These are phyloP conservation scores for Oemleria cerasiformis DNA, from an alignment of 306 rosid genomes.

Conservation along the genomic window DNA sequence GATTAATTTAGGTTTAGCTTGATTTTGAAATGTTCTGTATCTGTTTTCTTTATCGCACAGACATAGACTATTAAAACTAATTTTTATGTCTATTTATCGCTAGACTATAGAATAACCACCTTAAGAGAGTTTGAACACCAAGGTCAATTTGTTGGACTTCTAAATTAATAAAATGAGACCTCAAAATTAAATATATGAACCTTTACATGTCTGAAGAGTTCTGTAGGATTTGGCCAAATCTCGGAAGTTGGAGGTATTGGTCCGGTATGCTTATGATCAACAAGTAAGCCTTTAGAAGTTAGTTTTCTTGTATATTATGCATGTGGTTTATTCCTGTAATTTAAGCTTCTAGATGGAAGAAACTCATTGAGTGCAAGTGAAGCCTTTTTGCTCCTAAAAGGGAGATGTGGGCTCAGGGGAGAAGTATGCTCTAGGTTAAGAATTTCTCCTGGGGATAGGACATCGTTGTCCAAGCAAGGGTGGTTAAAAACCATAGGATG, in stretches of 20 bases:
- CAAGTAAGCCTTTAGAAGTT: neutral
- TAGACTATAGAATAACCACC: neutral
- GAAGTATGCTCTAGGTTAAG: neutral
- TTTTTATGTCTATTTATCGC: neutral
- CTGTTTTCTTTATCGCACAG: neutral
- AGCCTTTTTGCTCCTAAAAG: neutral
- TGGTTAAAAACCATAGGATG: neutral
- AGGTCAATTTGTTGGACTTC: neutral
- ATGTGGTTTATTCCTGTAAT: neutral
- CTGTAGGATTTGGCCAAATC: neutral
- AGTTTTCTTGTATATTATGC: neutral
- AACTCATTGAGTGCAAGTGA: slow-evolving; percentile 1
- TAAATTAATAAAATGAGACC: neutral
- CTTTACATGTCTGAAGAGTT: neutral
- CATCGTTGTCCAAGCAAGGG: neutral
- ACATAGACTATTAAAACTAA: neutral
- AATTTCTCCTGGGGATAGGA: neutral
- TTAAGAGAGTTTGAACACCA: neutral
- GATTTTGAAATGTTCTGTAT: neutral
- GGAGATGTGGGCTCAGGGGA: neutral
- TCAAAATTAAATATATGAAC: neutral
- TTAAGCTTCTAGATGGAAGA: neutral
- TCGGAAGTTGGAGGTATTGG: neutral
- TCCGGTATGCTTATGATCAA: neutral
- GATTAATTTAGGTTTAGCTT: neutral